Evolutionary conservation across 345 rosid species (phyloP).

Genomic region (Hypericum androsaemum): DNA sequence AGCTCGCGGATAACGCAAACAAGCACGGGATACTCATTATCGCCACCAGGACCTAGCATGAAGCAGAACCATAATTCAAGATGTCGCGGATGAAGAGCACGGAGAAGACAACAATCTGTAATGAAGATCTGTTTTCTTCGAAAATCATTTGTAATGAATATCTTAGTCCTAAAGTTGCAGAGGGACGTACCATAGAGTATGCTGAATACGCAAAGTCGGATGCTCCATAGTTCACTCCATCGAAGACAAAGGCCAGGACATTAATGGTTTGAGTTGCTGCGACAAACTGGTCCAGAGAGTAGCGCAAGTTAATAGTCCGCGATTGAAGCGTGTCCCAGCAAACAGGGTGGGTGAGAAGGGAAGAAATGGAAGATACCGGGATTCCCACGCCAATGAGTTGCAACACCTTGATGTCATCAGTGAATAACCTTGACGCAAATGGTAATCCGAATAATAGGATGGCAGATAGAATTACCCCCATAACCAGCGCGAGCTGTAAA

Average conservation of each 20-base stretch:
- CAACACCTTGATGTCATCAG: slow-evolving; percentile 10
- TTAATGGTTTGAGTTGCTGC: slow-evolving; percentile 21
- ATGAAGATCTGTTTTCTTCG: background rate
- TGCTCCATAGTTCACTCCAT: slow-evolving; percentile 24
- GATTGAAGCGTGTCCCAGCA: background rate
- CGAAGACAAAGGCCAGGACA: slow-evolving; percentile 22
- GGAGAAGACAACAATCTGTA: background rate
- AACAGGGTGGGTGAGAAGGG: background rate
- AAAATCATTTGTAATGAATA: background rate
- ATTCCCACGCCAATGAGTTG: slow-evolving; percentile 14
- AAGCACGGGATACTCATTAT: slow-evolving; percentile 22
- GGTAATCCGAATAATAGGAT: slow-evolving; percentile 12
- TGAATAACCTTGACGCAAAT: slow-evolving; percentile 14
- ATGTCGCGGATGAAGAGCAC: background rate
- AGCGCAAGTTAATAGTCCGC: background rate
- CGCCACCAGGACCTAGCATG: slow-evolving; percentile 27
- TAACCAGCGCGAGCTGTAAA: slow-evolving; percentile 17
- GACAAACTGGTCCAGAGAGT: slow-evolving; percentile 13
- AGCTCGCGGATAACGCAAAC: slow-evolving; percentile 19
- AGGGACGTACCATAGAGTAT: slow-evolving; percentile 18
- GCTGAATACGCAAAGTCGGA: slow-evolving; percentile 24
- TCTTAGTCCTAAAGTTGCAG: background rate
- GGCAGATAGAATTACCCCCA: slow-evolving; percentile 12
- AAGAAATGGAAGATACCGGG: slow-evolving; percentile 8
- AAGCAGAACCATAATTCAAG: too few relatives aligned